phyloP scores from a whole-genome alignment of 352 stramenopile species.

The Thalassiosira mediterranea region DNA sequence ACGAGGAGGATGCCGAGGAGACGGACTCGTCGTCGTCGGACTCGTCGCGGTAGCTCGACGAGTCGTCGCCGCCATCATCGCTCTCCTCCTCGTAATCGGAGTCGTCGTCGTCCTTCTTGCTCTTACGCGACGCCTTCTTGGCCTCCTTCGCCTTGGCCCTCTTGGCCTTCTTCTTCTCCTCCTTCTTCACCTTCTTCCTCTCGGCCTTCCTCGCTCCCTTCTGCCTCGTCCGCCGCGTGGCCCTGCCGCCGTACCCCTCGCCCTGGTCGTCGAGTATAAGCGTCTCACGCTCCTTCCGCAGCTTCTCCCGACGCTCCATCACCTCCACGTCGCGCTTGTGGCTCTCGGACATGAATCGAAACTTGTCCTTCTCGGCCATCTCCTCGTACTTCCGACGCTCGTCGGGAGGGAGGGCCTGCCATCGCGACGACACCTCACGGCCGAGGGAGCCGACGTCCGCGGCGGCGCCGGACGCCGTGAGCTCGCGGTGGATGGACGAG shows the following conservation, averaged over 20 bases:
- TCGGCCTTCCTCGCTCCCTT: slow-evolving; percentile 53
- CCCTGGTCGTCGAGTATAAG: slow-evolving; percentile 49
- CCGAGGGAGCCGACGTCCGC: slow-evolving; percentile 69
- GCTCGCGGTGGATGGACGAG: slow-evolving; percentile 55
- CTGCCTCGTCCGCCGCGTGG: slow-evolving; percentile 35
- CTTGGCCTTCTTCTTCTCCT: slow-evolving; percentile 48
- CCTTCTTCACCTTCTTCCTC: slow-evolving; percentile 31
- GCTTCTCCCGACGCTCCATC: slow-evolving; percentile 56
- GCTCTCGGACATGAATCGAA: slow-evolving; percentile 81
- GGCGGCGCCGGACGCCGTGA: slow-evolving; percentile 15
- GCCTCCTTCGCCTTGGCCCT: slow-evolving; percentile 55
- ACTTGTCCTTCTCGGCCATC: slow-evolving; percentile 75
- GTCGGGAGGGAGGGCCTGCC: slow-evolving; percentile 65
- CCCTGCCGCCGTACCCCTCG: slow-evolving; percentile 27
- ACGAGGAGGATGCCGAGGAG: slow-evolving; percentile 20
- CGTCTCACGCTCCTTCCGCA: slow-evolving; percentile 58
- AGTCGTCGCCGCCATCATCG: slow-evolving; percentile 30
- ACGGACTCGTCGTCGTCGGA: slow-evolving; percentile 17
- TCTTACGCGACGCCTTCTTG: slow-evolving; percentile 55
- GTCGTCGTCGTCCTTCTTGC: slow-evolving; percentile 37
- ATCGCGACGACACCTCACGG: slow-evolving; percentile 71
- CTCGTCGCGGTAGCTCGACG: slow-evolving; percentile 20
- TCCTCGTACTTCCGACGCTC: slow-evolving; percentile 72
- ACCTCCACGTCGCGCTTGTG: slow-evolving; percentile 78
- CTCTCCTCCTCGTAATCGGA: slow-evolving; percentile 42